Evolutionary conservation across 2,329 filamentous ascomycete genomes (phyloP), one percentile per base, ranked within the genome.

Genomic region (Pestalotiopsis sp.): DNA sequence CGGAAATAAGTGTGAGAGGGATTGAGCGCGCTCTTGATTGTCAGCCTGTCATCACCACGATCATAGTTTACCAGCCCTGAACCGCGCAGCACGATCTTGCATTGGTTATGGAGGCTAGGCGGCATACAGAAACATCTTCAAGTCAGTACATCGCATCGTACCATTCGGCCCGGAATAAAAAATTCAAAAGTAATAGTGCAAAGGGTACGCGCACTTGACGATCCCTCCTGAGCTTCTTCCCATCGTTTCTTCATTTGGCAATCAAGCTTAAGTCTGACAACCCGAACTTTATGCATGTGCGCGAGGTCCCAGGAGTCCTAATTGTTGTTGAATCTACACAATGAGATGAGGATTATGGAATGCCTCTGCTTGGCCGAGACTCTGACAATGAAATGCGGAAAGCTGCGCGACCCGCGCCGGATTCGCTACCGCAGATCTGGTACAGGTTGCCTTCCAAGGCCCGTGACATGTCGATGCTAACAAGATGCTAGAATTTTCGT

Each of bases 241-340:
- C 44, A 52, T 58, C 17, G 22, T 58, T 9, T 58, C 56, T 35
- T 58, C 14, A 22, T 26, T 35, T 20, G 30, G 30, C 26, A 61
- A 61, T 35, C n/a, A 39, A 61, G 58, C 58, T 61, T 61, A 39
- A 61, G 26, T 61, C 58, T 61, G 58, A 61, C 58, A 61, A 39
- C 58, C 14, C 38, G 17, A 40, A 61, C 58, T 39, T 39, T n/a
- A 61, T 61, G 58, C 30, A 61, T 11, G 58, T 20, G 58, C 44
- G 20, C 44, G 20, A 52, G 44, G 20, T 52, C 44, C 17, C 40
- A 52, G 20, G 1, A 9, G 20, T 52, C 20, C 44, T 14, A 17
- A 17, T 52, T 52, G 17, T 52, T 52, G 17, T 22, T 9, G 30
- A 9, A 35, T 35, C 7, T 35, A 9, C 30, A 9, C 20, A n/a